Conservation (phyloP, 2,329 filamentous ascomycete species). For the Hypoxylon sp. region DNA sequence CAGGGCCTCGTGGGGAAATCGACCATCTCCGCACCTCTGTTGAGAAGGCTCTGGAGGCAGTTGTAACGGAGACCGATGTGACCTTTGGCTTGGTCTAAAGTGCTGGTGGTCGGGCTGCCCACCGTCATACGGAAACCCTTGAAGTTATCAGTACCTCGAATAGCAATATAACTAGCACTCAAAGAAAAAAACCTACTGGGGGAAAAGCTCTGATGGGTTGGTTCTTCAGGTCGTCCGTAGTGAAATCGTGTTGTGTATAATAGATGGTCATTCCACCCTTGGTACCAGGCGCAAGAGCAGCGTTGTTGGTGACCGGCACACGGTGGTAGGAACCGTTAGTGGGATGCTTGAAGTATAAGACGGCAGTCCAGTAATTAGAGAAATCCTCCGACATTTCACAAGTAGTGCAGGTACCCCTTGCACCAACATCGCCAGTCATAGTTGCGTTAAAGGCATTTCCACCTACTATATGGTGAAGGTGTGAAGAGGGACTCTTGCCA, state of each 20-base stretch:
- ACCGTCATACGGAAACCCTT: constrained; percentile 64
- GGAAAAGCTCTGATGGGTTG: constrained; percentile 62
- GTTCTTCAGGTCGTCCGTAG: constrained; percentile 46
- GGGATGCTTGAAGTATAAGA: constrained; percentile 55
- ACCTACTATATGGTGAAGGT: constrained; percentile 55
- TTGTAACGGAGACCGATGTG: constrained; percentile 60
- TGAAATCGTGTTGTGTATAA: constrained; percentile 53
- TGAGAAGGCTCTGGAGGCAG: constrained; percentile 58
- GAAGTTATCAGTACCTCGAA: constrained; percentile 30
- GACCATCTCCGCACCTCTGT: constrained; percentile 58
- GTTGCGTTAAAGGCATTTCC: constrained; percentile 55
- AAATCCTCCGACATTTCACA: constrained; percentile 53
- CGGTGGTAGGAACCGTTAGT: constrained; percentile 54
- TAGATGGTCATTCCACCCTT: constrained; percentile 54
- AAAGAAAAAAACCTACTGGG: constrained; percentile 49
- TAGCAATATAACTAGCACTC: background rate
- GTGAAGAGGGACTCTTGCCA: constrained; percentile 49
- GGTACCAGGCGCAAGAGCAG: constrained; percentile 50
- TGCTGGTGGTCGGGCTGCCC: constrained; percentile 54
- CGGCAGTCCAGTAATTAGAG: constrained; percentile 55
- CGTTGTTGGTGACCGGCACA: constrained; percentile 50
- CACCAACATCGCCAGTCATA: constrained; percentile 52
- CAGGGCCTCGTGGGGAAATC: constrained; percentile 60
- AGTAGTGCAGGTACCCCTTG: constrained; percentile 53
- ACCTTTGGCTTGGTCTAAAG: constrained; percentile 51